Base-by-base conservation (phyloP, 2,329 filamentous ascomycete genomes). In the Penicillium rolfsii region DNA sequence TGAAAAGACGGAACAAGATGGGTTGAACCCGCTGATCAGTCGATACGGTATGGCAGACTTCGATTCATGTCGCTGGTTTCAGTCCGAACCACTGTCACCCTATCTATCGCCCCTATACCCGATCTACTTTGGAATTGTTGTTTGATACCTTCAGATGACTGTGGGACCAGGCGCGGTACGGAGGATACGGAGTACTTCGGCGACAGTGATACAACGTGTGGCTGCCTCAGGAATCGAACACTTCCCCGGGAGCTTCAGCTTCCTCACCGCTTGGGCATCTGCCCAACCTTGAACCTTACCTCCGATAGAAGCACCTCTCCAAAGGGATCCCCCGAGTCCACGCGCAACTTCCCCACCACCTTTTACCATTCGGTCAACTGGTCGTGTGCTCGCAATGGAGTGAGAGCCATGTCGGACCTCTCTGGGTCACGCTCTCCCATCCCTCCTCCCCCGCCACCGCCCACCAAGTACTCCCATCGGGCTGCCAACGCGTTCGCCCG, bases 401-500 rank as follows among this genome's bases (percentile, higher is more conserved):
- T 55, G 64, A 43, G 68, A 69, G 66, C 68, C 57, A 70, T 70
- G 68, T 70, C 68, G 43, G 67, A 69, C 61, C 66, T 67, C 49
- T 65, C 66, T 64, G 67, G 67, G 63, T 67, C 71, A 59, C 71
- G 70, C 57, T 71, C 69, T 45, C 73, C 67, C 69, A 73, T 60
- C 62, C 70, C 69, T 67, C 74, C 74, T 52, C 74, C 76, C 26
- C 74, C 76, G 52, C 75, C 71, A 46, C 75, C 74, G 26, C 69
- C 72, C 55, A 71, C 73, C 57, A 68, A 73, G 64, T 80, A 81
- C 70, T 75, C 78, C 33, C 74, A 77, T 62, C 76, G 79, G 60
- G 79, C 79, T 46, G 79, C 79, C 62, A 80, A 74, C 70, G 79
- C 79, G 59, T 68, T 81, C 54, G 82, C 83, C 66, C 79, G 83